Evolutionary conservation across 176 grass and related monocot genomes (phyloP).

Genomic region (Oryza officinalis): DNA sequence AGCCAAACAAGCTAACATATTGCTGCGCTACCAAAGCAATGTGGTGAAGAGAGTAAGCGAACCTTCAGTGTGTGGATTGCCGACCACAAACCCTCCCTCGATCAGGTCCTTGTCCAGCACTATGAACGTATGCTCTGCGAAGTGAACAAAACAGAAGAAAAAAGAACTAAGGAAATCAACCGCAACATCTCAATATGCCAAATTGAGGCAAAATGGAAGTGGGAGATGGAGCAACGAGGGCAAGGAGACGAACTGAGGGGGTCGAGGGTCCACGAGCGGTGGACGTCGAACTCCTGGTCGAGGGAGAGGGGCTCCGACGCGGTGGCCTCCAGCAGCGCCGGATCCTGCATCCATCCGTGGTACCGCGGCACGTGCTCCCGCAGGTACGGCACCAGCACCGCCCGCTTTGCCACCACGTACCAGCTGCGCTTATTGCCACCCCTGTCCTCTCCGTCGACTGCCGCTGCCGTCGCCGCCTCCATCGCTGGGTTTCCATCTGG

Average conservation of each 20-base stretch:
- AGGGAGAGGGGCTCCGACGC: slow-evolving; percentile 84
- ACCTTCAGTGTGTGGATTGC: slow-evolving; percentile 80
- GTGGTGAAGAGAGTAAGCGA: not conserved
- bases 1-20: not conserved
- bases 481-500: not conserved
- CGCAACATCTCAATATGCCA: slow-evolving; percentile 1
- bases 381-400: slow-evolving; percentile 71
- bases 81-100: slow-evolving; percentile 43
- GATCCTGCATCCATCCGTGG: slow-evolving; percentile 89
- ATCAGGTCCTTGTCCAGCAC: slow-evolving; percentile 76
- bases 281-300: slow-evolving; percentile 73
- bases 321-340: slow-evolving; percentile 73
- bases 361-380: slow-evolving; percentile 81
- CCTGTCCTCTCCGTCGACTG: not conserved
- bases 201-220: not conserved
- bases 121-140: slow-evolving; percentile 80
- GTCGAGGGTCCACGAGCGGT: slow-evolving; percentile 78
- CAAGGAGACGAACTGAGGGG: slow-evolving; percentile 13
- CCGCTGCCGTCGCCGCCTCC: slow-evolving; percentile 11
- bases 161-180: slow-evolving; percentile 41
- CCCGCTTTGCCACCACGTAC: slow-evolving; percentile 52
- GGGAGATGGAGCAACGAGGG: slow-evolving; percentile 4
- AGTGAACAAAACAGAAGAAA: not conserved
- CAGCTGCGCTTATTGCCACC: slow-evolving; percentile 22
- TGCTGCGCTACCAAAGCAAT: not conserved